Evolutionary conservation across 139 green algal genomes (phyloP).

Genomic region (Yamagishiella unicocca): DNA sequence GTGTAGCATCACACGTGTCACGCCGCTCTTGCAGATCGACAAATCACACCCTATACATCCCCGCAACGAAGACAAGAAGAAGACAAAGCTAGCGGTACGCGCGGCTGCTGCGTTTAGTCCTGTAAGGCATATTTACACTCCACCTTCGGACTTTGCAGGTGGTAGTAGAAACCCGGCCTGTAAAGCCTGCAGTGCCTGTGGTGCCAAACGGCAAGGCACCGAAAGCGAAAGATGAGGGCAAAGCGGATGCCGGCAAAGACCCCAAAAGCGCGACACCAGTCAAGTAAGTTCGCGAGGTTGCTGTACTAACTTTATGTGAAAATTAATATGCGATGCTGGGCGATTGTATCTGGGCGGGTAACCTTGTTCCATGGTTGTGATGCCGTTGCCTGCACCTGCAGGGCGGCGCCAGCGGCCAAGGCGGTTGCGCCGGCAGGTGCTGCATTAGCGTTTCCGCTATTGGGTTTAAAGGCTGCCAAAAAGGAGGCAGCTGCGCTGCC

Average conservation of each 20-base stretch:
- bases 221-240: slow-evolving; percentile 26
- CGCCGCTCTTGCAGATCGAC: slow-evolving; percentile 74
- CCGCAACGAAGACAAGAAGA: slow-evolving; percentile 83
- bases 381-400: neutral
- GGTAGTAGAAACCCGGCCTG: slow-evolving; percentile 31
- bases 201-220: slow-evolving; percentile 46
- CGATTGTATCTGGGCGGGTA: neutral
- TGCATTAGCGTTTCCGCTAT: neutral
- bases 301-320: neutral
- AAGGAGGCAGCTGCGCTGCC: slow-evolving; percentile 22
- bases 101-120: neutral
- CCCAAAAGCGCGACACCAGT: slow-evolving; percentile 14
- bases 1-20: neutral
- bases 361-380: neutral
- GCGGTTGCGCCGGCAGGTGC: neutral
- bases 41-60: slow-evolving; percentile 87
- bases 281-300: slow-evolving; percentile 8
- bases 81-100: slow-evolving; percentile 63
- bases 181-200: neutral
- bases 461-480: neutral
- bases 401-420: neutral
- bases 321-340: neutral
- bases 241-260: slow-evolving; percentile 34
- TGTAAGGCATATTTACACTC: neutral
- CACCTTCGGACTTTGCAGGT: slow-evolving; percentile 3